These are phyloP conservation scores for Aureobasidium sp. DNA, from an alignment of 2,329 filamentous ascomycete species.

Conservation along the genomic window DNA sequence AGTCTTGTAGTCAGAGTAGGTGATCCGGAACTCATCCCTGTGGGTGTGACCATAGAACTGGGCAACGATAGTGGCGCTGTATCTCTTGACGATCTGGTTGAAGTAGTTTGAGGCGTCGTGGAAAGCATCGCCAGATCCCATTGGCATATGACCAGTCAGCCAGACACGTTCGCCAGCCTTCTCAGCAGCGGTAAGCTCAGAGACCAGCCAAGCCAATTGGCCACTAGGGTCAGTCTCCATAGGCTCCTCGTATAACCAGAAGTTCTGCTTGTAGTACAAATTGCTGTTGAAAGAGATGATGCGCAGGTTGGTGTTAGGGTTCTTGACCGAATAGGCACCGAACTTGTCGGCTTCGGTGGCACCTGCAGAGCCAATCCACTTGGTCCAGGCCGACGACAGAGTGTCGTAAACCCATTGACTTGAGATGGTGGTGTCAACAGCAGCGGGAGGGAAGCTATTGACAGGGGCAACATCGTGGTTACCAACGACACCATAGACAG, in stretches of 20 bases:
- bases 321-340: slow-evolving; percentile 43
- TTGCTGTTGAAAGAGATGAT: slow-evolving; percentile 55
- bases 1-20: slow-evolving; percentile 42
- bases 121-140: slow-evolving; percentile 41
- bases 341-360: slow-evolving; percentile 31
- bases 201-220: slow-evolving; percentile 47
- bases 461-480: slow-evolving; percentile 45
- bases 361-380: slow-evolving; percentile 38
- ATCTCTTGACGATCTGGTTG: slow-evolving; percentile 47
- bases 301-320: slow-evolving; percentile 41
- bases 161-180: slow-evolving; percentile 45
- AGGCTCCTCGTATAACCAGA: slow-evolving; percentile 45
- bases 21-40: slow-evolving; percentile 48
- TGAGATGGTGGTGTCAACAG: slow-evolving; percentile 29
- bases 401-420: slow-evolving; percentile 48
- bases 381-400: slow-evolving; percentile 40
- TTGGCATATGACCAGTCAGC: slow-evolving; percentile 51
- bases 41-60: slow-evolving; percentile 53
- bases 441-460: slow-evolving; percentile 22
- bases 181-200: slow-evolving; percentile 47
- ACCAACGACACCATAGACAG: slow-evolving; percentile 47
- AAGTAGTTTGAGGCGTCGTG: slow-evolving; percentile 42
- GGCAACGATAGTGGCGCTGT: slow-evolving; percentile 45
- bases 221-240: slow-evolving; percentile 45
- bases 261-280: slow-evolving; percentile 52